phyloP scores from a whole-genome alignment of 2,329 filamentous ascomycete species.

The Curvularia spicifera region DNA sequence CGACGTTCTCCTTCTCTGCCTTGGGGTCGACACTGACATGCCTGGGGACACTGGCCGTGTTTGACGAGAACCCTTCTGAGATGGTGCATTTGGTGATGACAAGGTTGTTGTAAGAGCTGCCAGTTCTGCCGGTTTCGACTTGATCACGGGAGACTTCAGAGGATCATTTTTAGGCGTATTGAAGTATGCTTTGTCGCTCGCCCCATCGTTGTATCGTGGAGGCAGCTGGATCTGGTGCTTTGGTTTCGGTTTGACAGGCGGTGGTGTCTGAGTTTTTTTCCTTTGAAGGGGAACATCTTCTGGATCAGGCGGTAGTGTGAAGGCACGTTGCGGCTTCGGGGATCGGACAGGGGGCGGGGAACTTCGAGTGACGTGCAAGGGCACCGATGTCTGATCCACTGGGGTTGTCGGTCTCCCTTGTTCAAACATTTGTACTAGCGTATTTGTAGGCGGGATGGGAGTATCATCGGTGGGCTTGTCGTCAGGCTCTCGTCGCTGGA shows the following conservation, averaged over 20 bases:
- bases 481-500: conserved; percentile 4
- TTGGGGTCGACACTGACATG: conserved; percentile 23
- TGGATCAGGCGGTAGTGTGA: conserved; percentile 40
- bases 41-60: conserved; percentile 35
- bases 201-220: conserved; percentile 25
- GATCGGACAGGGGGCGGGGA: conserved; percentile 48
- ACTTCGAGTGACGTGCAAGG: conserved; percentile 29
- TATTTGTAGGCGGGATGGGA: conserved; percentile 66
- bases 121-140: conserved; percentile 36
- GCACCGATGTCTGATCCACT: conserved; percentile 18
- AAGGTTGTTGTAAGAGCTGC: conserved; percentile 28
- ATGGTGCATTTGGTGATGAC: conserved; percentile 28
- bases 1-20: conserved; percentile 31
- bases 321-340: conserved; percentile 51
- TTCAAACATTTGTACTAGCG: conserved; percentile 74
- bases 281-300: conserved; percentile 25
- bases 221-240: conserved; percentile 30
- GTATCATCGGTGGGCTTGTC: conserved; percentile 59
- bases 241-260: conserved; percentile 42
- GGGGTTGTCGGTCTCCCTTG: conserved; percentile 48
- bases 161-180: conserved; percentile 30
- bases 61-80: conserved; percentile 26
- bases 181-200: conserved; percentile 23
- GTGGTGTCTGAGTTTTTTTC: conserved; percentile 32
- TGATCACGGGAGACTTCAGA: conserved; percentile 33